Percentiles rank a stretch among this genome's conserved stretches.
Evolutionary conservation across 371 early-diverging fungal genomes (phyloP).

Genomic region (Blakeslea trispora): DNA sequence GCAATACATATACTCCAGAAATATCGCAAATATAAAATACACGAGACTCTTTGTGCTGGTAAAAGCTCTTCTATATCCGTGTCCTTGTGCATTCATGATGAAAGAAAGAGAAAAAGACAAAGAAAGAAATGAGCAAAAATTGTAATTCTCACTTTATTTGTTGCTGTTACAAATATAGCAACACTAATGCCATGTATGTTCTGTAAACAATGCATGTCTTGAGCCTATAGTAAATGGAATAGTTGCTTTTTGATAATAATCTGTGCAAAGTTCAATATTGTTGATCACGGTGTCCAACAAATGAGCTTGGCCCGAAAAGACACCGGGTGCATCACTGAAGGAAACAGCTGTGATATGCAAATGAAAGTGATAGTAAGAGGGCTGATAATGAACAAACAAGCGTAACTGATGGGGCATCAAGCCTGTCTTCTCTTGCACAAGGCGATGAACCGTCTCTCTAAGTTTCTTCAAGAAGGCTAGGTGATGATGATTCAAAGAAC

Average conservation of each 20-base stretch:
- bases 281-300: constrained; percentile 74
- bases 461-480: constrained; percentile 68
- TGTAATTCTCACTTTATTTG: background rate
- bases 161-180: background rate
- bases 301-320: constrained; percentile 73
- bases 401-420: constrained; percentile 57
- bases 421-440: constrained; percentile 53
- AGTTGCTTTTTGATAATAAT: constrained; percentile 41
- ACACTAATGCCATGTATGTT: background rate
- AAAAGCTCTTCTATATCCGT: background rate
- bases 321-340: constrained; percentile 60
- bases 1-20: constrained; percentile 17
- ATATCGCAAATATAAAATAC: constrained; percentile 8
- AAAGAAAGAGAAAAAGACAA: background rate
- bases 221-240: constrained; percentile 41
- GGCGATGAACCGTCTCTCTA: constrained; percentile 41
- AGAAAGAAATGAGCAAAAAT: background rate
- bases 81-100: constrained; percentile 1
- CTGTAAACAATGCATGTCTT: constrained; percentile 24
- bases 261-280: constrained; percentile 39
- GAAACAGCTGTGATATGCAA: constrained; percentile 76
- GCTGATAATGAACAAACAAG: constrained; percentile 84
- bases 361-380: constrained; percentile 86
- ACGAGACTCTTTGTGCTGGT: constrained; percentile 7
- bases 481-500: constrained; percentile 64